Percentiles rank a stretch among this genome's conserved stretches.
Evolutionary conservation across 495 filamentous ascomycete species (phyloP).

Genomic region (Aspergillus sclerotiicarbonarius): DNA sequence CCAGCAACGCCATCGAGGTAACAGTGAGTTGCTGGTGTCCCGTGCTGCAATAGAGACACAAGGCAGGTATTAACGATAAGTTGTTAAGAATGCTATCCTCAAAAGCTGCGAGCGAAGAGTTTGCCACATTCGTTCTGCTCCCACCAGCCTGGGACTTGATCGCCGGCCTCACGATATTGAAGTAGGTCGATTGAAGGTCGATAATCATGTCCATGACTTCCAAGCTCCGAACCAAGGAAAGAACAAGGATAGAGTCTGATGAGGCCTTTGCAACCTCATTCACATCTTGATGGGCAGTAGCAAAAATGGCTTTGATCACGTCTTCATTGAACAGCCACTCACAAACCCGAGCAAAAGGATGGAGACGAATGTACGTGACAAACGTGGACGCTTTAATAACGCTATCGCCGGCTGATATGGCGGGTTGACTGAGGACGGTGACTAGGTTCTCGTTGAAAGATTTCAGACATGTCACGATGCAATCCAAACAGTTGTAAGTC

Average conservation of each 20-base stretch:
- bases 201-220: slow-evolving; percentile 78
- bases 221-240: slow-evolving; percentile 69
- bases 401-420: slow-evolving; percentile 62
- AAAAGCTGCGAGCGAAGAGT: slow-evolving; percentile 74
- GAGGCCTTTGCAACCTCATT: slow-evolving; percentile 62
- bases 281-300: slow-evolving; percentile 69
- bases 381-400: slow-evolving; percentile 69
- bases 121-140: slow-evolving; percentile 54
- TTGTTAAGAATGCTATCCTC: slow-evolving; percentile 89
- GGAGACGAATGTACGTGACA: slow-evolving; percentile 72
- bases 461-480: slow-evolving; percentile 68
- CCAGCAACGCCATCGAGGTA: slow-evolving; percentile 72
- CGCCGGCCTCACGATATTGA: slow-evolving; percentile 77
- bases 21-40: slow-evolving; percentile 73
- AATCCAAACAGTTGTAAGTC: slow-evolving; percentile 73
- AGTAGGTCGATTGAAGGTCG: slow-evolving; percentile 85
- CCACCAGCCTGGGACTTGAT: slow-evolving; percentile 56
- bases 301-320: slow-evolving; percentile 74
- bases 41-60: slow-evolving; percentile 81
- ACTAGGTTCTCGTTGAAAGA: slow-evolving; percentile 93
- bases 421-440: slow-evolving; percentile 71
- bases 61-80: slow-evolving; percentile 67
- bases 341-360: slow-evolving; percentile 90
- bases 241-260: slow-evolving; percentile 70
- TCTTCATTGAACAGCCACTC: slow-evolving; percentile 97